Evolutionary conservation across 1,139 yeast genomes (phyloP), one percentile per base, ranked within the genome.

Genomic region (Taiozyma sp.): DNA sequence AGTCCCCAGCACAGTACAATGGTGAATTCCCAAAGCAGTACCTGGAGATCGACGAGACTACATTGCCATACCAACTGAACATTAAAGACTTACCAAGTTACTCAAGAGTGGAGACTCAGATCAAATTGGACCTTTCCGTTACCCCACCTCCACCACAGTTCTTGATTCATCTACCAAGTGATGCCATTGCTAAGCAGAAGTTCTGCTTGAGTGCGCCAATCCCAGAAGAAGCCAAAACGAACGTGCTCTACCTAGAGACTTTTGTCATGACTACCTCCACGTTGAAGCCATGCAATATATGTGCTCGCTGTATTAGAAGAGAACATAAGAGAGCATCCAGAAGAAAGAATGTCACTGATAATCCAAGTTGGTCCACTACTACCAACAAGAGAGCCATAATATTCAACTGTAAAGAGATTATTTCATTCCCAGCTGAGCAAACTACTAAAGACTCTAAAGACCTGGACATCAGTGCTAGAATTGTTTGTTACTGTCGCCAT

Each of bases 401-500:
- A 35, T 89, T 90, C 73, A 93, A 91, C 69, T 88, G 96, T 68
- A 87, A 88, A 60, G 97, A 93, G 67, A 77, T 91, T 37, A 79
- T 88, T 44, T 81, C 90, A 4, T 80, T 90, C 62, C 88, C 90
- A 11, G 78, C 86, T 21, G 83, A 85, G 30, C 72, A 73, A 40
- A 44, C 59, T 49, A 44, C 40, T 10, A 26, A 54, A 21, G 63
- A 62, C 48, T 68, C 68, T 5, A 71, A 82, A 57, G 73, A 77
- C 13, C 69, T 91, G 50, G 95, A 88, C 51, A 71, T 93, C 32
- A 84, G 91, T 35, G 85, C 96, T 14, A 80, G 99, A 69, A 83
- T 93, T 44, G 93, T 93, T 10, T 93, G 99, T 67, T 93, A 93
- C 68, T 91, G 97, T 69, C 82, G 98, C 60, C 99, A 93, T 68